Evolutionary conservation across 192 early-diverging fungal species (phyloP), one percentile per base, ranked within the genome.

Genomic region (Kappamyces sp.): DNA sequence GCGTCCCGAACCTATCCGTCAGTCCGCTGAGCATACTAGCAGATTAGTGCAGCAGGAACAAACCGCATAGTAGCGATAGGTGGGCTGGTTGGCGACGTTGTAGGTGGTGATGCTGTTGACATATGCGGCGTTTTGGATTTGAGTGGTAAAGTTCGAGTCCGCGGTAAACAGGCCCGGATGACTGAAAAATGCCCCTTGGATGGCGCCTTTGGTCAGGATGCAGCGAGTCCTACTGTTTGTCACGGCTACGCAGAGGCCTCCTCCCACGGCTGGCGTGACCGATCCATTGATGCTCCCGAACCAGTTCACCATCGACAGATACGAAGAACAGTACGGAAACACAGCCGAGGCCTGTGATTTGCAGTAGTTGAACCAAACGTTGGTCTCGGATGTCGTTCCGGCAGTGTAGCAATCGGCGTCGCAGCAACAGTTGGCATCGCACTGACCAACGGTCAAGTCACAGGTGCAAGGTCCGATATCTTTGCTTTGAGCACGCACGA

Each of bases 391-490:
- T n/a, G 10, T 34, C 47, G 10, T 5, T 38, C 34, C 61, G n/a
- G n/a, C 37, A 32, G 42, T 51, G 15, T 35, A 3, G 48, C 62
- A 63, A 35, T 63, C 62, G 5, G 44, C 2, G 53, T 63, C 62
- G 46, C 62, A 63, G 44, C 62, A 63, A 3, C 62, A 63, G 35
- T 55, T 53, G 44, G 37, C 48, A 50, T 63, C 62, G 54, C 62
- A 63, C 3, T n/a, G 9, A 5, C 36, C 39, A n/a, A 35, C 37
- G 10, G 62, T 63, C 41, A 42, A 39, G 37, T 63, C 62, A 35
- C 62, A 63, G 4, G 50, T 3, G 46, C 62, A 63, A 35, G 44
- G 33, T 35, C 39, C 7, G 7, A 63, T 40, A 47, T 63, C 62
- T 63, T 6, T 31, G 3, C 4, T 54, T 23, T 23, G 23, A 23